Evolutionary conservation across 345 rosid species (phyloP).

Genomic region (Adansonia digitata): DNA sequence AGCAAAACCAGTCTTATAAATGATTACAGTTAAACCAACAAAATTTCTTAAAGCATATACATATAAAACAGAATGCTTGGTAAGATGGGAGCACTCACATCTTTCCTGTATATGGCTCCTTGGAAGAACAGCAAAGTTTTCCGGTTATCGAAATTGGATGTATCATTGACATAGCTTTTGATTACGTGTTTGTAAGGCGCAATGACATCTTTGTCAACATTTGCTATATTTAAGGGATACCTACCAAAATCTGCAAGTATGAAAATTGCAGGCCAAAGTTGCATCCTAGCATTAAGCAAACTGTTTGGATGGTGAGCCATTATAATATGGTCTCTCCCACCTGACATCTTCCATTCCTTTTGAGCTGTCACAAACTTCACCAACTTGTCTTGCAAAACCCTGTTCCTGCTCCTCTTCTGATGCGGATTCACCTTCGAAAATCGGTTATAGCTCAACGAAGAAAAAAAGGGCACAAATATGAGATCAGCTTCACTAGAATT

Average conservation of each 20-base stretch:
- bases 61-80: too few species aligned
- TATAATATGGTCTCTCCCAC: constrained; percentile 72
- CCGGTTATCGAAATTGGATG: constrained; percentile 62
- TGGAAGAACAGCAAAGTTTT: constrained; percentile 81
- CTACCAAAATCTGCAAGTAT: constrained; percentile 89
- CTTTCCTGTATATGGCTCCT: constrained; percentile 96
- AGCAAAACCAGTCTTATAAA: not conserved
- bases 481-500: constrained; percentile 86
- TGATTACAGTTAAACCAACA: not conserved
- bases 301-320: constrained; percentile 98
- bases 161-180: constrained; percentile 50
- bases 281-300: constrained; percentile 67
- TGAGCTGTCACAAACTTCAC: constrained; percentile 53
- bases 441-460: constrained; percentile 77
- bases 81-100: constrained; percentile 46
- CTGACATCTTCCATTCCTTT: constrained; percentile 71
- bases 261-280: constrained; percentile 77
- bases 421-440: constrained; percentile 59
- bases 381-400: constrained; percentile 57
- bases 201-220: constrained; percentile 79
- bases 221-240: constrained; percentile 74
- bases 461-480: constrained; percentile 81
- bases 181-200: constrained; percentile 91
- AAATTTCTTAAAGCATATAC: too few species aligned
- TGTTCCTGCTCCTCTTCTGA: constrained; percentile 57